Conservation (phyloP, 1,139 yeast species). For the Pichia inconspicua region DNA sequence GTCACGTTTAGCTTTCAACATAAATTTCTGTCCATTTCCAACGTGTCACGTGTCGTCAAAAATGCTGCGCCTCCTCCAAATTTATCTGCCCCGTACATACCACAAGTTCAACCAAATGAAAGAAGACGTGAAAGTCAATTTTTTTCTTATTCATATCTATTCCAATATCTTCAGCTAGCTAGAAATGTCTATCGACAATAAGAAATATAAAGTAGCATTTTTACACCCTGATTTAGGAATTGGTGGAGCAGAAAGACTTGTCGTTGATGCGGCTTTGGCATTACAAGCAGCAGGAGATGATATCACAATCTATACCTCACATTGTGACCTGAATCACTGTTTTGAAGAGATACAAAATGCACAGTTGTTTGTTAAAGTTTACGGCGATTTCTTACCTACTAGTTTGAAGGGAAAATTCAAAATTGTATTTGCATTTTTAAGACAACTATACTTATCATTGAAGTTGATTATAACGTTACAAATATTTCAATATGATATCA, state of each 20-base stretch:
- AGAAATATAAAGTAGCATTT: constrained; percentile 51
- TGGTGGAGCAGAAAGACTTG: constrained; percentile 93
- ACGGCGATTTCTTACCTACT: constrained; percentile 81
- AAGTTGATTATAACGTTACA: constrained; percentile 44
- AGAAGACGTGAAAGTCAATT: too few species aligned
- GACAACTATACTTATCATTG: constrained; percentile 67
- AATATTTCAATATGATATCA: constrained; percentile 51
- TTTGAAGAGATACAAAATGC: constrained; percentile 75
- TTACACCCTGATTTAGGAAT: constrained; percentile 95
- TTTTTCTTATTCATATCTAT: too few species aligned
- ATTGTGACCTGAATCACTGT: constrained; percentile 78
- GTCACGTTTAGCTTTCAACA: background rate
- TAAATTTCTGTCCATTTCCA: too few species aligned
- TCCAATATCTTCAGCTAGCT: too few species aligned
- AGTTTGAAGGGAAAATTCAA: constrained; percentile 56
- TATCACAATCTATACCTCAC: constrained; percentile 74
- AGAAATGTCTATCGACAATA: background rate
- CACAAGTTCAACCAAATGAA: too few species aligned
- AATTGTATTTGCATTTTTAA: constrained; percentile 72
- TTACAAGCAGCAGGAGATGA: constrained; percentile 62
- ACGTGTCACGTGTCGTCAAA: background rate
- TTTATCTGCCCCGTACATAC: background rate
- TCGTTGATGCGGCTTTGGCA: constrained; percentile 92
- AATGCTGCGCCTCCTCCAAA: background rate
- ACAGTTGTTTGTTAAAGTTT: constrained; percentile 53